These are phyloP conservation scores for Heliocybe sulcata DNA, from an alignment of 1,284 basidiomycete species.

Conservation along the genomic window DNA sequence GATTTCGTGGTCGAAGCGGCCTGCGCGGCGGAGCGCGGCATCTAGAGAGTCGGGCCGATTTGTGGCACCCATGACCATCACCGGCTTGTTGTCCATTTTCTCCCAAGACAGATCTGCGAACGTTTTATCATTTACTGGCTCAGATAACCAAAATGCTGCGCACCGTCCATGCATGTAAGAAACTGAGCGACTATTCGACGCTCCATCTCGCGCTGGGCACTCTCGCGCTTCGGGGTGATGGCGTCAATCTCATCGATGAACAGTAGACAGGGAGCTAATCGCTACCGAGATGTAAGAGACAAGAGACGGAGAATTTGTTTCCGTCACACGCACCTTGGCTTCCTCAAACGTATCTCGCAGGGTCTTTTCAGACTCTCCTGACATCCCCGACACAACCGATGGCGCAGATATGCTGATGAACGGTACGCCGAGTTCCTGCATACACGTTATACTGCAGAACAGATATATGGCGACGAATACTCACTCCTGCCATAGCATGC, in stretches of 20 bases:
- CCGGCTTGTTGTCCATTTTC: conserved; percentile 82
- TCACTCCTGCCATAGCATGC: conserved; percentile 88
- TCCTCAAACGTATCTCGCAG: conserved; percentile 95
- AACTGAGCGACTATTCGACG: conserved; percentile 95
- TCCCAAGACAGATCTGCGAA: conserved; percentile 81
- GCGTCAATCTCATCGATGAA: conserved; percentile 99
- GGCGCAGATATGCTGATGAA: conserved; percentile 94
- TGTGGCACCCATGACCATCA: conserved; percentile 94
- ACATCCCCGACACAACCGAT: conserved; percentile 95
- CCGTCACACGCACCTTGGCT: conserved; percentile 58
- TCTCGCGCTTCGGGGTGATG: conserved; percentile 96
- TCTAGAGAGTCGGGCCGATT: conserved; percentile 95
- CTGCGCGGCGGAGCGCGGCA: conserved; percentile 87
- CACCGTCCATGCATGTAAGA: conserved; percentile 96
- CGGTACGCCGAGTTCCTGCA: conserved; percentile 82
- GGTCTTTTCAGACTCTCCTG: conserved; percentile 95
- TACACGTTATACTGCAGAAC: background rate
- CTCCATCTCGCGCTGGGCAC: conserved; percentile 97
- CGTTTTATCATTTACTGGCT: background rate
- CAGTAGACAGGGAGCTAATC: conserved; percentile 81
- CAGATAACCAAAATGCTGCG: conserved; percentile 12
- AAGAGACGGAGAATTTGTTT: background rate
- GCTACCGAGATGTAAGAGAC: conserved; percentile 32
- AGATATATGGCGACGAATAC: conserved; percentile 19
- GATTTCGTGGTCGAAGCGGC: conserved; percentile 96